Conservation (phyloP, 139 green algal species). For the Prasinococcaceae sp. region DNA sequence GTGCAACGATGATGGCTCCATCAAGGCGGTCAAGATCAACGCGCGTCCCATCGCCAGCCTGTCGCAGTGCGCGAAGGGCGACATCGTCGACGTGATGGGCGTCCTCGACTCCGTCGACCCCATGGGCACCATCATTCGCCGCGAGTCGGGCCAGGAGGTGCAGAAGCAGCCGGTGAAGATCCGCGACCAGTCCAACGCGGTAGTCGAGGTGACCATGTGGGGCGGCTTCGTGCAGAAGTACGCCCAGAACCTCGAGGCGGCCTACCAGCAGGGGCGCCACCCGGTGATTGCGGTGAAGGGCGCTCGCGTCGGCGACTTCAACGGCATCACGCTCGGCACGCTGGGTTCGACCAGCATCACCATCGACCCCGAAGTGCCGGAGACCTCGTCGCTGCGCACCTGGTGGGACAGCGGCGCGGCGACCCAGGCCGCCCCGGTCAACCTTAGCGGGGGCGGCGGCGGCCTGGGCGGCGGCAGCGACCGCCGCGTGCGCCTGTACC, state of each 20-base stretch:
- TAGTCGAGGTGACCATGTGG: constrained; percentile 87
- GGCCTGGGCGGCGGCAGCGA: constrained; percentile 36
- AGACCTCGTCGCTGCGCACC: constrained; percentile 36
- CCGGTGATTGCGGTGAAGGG: constrained; percentile 74
- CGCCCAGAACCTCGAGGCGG: constrained; percentile 48
- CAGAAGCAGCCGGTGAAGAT: constrained; percentile 66
- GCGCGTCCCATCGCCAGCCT: constrained; percentile 46
- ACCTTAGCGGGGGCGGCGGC: constrained; percentile 18
- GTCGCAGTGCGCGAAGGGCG: constrained; percentile 38
- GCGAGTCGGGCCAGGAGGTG: constrained; percentile 63
- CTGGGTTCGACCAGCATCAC: constrained; percentile 43
- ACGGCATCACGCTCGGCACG: constrained; percentile 71
- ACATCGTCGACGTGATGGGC: constrained; percentile 72
- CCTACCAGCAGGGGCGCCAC: constrained; percentile 16
- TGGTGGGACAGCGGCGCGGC: constrained; percentile 32
- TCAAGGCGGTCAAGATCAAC: constrained; percentile 15
- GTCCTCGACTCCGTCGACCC: constrained; percentile 56
- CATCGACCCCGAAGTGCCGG: constrained; percentile 62
- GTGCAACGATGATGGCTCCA: constrained; percentile 17
- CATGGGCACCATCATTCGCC: constrained; percentile 43
- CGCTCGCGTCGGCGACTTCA: constrained; percentile 79
- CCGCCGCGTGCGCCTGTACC: constrained; percentile 38
- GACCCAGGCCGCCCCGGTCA: constrained; percentile 28
- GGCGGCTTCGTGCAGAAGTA: constrained; percentile 36
- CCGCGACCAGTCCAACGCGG: constrained; percentile 50